phyloP scores from a whole-genome alignment of 2,329 filamentous ascomycete species.

The Didymella glomerata region DNA sequence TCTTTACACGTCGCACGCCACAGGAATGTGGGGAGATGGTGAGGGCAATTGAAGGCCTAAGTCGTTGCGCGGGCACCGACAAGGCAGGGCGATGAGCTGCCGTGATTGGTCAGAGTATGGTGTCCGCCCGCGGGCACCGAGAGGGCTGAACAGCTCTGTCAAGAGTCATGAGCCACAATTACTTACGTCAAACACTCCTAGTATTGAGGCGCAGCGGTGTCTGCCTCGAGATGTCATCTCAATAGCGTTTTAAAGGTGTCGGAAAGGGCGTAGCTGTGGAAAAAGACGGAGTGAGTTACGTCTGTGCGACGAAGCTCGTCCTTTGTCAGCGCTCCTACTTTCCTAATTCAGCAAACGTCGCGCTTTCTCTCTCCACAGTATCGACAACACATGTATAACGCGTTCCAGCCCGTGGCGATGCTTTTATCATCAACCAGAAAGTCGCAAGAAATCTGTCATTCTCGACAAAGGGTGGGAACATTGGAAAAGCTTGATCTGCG shows the following conservation, averaged over 20 bases:
- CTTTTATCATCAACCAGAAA: too few species aligned
- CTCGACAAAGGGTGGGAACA: too few species aligned
- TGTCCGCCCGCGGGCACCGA: constrained; percentile 12
- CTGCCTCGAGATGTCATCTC: not conserved
- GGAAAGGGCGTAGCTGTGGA: not conserved
- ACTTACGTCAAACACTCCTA: constrained; percentile 1
- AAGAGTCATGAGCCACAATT: constrained; percentile 1
- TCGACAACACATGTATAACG: not conserved
- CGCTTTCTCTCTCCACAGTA: not conserved
- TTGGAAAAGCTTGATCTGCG: too few species aligned
- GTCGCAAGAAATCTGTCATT: too few species aligned
- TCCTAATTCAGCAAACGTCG: not conserved
- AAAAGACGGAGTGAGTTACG: not conserved
- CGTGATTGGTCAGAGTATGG: constrained; percentile 5
- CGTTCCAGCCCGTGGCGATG: not conserved
- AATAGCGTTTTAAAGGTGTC: not conserved
- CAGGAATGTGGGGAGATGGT: constrained; percentile 5
- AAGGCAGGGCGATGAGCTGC: not conserved
- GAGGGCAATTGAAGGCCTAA: constrained; percentile 8
- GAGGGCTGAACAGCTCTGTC: constrained; percentile 9
- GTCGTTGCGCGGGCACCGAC: constrained; percentile 19
- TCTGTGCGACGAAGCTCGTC: not conserved
- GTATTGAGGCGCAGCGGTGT: constrained; percentile 2
- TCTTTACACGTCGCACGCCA: constrained; percentile 3
- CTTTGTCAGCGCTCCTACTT: not conserved